Evolutionary conservation across 169 alveolate species (phyloP), one percentile per base, ranked within the genome.

Genomic region (Cryptosporidium meleagridis): DNA sequence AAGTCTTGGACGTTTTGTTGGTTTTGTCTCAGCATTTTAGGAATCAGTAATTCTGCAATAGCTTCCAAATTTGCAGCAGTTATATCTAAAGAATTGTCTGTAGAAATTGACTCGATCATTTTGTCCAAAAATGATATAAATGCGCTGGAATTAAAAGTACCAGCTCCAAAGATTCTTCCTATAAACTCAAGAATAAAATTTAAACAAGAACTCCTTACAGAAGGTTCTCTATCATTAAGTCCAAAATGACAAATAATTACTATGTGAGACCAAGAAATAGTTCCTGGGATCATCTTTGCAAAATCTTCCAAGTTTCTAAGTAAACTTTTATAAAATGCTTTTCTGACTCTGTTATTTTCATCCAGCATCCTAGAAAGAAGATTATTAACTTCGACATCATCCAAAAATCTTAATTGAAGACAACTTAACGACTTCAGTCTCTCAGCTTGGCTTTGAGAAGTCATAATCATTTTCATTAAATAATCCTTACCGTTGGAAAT

Each of bases 31-130:
- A 62, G 1, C 29, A 80, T 37, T 21, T 21, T 23, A 2, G 67
- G 80, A 44, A 80, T 21, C 26, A 62, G 4, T 12, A 80, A 26
- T 39, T 80, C 89, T 41, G 67, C 14, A 59, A 65, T 26, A 12
- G 67, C 75, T 31, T 80, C 89, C 23, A 80, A 18, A 80, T 80
- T 80, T 44, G 89, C 61, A 29, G 80, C 75, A 33, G 89, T 80
- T 41, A 80, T 44, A 65, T 59, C 89, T 23, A 29, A 26, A 23
- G 35, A 23, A 23, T 23, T 39, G 14, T 59, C 70, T 1, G 72
- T 31, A 6, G 55, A 55, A 52, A 73, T 53, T 29, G 86, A 73
- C 5, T 55, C 37, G 2, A 80, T 8, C 75, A 80, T 80, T 59
- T 61, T 67, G 29, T 80, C 89, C 48, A 80, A 41, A 39, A 80